Conservation (phyloP, 352 stramenopile species). For the Phytophthora ohioensis region DNA sequence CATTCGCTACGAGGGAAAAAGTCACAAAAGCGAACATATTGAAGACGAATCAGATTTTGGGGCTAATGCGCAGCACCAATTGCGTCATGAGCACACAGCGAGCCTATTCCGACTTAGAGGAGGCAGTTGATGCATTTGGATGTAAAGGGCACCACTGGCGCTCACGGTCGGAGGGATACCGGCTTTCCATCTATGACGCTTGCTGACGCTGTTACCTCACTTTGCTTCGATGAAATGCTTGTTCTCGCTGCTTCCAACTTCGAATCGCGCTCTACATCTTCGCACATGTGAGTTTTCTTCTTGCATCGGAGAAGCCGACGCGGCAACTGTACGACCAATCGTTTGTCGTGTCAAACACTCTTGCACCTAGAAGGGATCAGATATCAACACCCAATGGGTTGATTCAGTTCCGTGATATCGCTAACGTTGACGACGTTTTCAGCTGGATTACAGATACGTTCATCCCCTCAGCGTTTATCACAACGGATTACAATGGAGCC, state of each 20-base stretch:
- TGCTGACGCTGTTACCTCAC: background rate
- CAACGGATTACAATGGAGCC: slow-evolving; percentile 47
- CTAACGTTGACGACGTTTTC: slow-evolving; percentile 36
- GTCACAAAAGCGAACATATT: too few species aligned
- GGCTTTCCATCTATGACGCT: background rate
- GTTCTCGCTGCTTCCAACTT: background rate
- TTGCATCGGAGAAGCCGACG: background rate
- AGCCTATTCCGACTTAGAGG: too few species aligned
- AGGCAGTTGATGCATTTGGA: too few species aligned
- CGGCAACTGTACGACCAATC: background rate
- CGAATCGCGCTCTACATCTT: background rate
- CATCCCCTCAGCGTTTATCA: slow-evolving; percentile 45
- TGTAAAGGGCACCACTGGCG: too few species aligned
- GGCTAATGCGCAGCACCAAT: too few species aligned
- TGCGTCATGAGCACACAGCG: too few species aligned
- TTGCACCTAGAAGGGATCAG: background rate
- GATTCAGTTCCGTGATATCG: slow-evolving; percentile 38
- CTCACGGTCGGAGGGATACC: too few species aligned
- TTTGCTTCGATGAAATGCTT: background rate
- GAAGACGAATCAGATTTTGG: too few species aligned
- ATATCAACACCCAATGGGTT: background rate
- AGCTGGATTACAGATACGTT: slow-evolving; percentile 49
- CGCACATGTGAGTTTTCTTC: background rate
- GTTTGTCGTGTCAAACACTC: background rate
- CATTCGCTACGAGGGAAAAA: too few species aligned